phyloP scores from a whole-genome alignment of 306 rosid genomes.

The Lathyrus oleraceus region DNA sequence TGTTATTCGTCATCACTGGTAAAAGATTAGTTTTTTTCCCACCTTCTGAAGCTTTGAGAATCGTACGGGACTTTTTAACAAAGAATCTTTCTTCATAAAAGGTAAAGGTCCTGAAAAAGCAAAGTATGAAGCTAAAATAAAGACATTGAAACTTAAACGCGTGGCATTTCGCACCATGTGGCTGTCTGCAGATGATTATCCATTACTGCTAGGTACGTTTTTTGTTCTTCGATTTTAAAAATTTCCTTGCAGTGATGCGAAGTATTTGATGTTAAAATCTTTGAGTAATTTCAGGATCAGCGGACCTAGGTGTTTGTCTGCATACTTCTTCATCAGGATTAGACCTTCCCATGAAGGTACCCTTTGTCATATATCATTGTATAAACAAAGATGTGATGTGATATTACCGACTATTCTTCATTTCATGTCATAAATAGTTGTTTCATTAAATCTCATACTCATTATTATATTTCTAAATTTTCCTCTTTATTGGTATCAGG shows the following conservation, averaged over 20 bases:
- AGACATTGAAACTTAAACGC: conserved; percentile 73
- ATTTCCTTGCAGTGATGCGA: conserved; percentile 2
- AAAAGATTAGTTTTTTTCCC: neutral
- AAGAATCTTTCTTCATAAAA: conserved; percentile 38
- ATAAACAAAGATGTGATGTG: neutral
- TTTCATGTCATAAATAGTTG: conserved; percentile 13
- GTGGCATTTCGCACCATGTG: conserved; percentile 98
- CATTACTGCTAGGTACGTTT: conserved; percentile 72
- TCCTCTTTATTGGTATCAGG: conserved; percentile 45
- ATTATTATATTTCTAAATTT: conserved; percentile 16
- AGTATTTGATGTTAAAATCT: conserved; percentile 23
- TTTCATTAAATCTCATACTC: neutral
- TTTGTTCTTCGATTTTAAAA: conserved; percentile 25
- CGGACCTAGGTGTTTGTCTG: conserved; percentile 89
- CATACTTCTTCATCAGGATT: conserved; percentile 97
- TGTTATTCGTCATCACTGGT: conserved; percentile 90
- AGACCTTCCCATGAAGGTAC: conserved; percentile 99
- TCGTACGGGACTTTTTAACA: conserved; percentile 27
- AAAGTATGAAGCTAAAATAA: conserved; percentile 80
- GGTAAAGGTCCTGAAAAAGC: conserved; percentile 96
- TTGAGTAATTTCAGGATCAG: conserved; percentile 69
- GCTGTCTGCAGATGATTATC: conserved; percentile 96
- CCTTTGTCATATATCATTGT: conserved; percentile 8
- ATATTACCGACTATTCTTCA: neutral
- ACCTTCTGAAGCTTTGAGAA: neutral